Evolutionary conservation across 2,329 filamentous ascomycete genomes (phyloP).

Genomic region (Alternaria sp.): DNA sequence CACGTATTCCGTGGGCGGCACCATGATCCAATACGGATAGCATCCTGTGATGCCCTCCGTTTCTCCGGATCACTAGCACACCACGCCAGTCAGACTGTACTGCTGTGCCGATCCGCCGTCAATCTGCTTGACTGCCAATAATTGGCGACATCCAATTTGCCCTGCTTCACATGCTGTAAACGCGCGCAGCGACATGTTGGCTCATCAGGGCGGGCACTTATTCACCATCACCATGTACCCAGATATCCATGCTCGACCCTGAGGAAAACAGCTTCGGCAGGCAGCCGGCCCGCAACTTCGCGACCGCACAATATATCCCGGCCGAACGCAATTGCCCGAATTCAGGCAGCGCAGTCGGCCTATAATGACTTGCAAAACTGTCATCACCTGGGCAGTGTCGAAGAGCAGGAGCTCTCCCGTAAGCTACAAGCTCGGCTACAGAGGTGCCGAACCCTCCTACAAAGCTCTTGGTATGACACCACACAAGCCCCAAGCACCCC

Average conservation of each 20-base stretch:
- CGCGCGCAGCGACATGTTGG: background rate
- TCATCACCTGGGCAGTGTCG: background rate
- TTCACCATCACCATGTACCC: background rate
- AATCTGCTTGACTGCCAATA: background rate
- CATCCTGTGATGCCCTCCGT: constrained; percentile 25
- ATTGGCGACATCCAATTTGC: background rate
- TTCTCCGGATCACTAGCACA: constrained; percentile 32
- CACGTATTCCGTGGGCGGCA: constrained; percentile 17
- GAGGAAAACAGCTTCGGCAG: background rate
- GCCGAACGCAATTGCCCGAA: background rate
- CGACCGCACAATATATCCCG: background rate
- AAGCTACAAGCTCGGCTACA: background rate
- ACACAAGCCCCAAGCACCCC: background rate
- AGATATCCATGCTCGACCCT: background rate
- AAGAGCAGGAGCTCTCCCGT: background rate
- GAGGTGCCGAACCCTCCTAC: background rate
- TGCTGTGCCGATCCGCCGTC: constrained; percentile 15
- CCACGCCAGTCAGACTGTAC: constrained; percentile 12
- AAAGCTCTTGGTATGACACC: constrained; percentile 6
- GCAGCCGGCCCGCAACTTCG: background rate
- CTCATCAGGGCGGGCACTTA: constrained; percentile 3
- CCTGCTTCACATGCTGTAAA: background rate
- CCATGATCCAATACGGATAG: constrained; percentile 25
- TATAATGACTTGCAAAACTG: background rate
- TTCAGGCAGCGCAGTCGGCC: background rate